Base-by-base conservation (phyloP, 306 rosid genomes). In the Pyrus pyrifolia region DNA sequence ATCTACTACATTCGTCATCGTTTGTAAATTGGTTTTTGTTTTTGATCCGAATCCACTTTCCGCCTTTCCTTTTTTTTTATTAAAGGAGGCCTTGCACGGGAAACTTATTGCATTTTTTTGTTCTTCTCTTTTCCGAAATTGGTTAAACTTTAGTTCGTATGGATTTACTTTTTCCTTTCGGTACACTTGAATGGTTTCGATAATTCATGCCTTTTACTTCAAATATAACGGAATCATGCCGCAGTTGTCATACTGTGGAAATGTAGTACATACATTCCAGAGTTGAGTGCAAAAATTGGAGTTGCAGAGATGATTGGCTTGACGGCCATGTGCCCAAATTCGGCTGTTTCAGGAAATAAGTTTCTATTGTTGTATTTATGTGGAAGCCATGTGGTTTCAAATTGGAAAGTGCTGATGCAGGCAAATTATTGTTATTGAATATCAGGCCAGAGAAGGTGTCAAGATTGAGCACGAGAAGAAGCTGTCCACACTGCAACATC, bases 381-480 rank as follows among this genome's bases (percentile, higher is more conserved):
- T 80, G 46, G 63, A 79, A 74, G 59, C 78, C 59, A 19, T 57
- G 60, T 77, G 79, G 72, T 72, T 67, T 79, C 76, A 67, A 70
- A 71, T 80, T 69, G 30, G n/a, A 6, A 25, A 72, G 74, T 71
- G 71, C 83, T 90, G 72, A 86, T 79, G 60, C 60, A 55, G 76
- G 83, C 67, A 68, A 58, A 78, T 29, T 71, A 72, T 71, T 85
- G 23, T 80, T 59, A 8, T 73, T 79, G 80, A 77, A 76, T 84
- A 65, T 72, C 71, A 96, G 99, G 87, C 88, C 12, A 91, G 99
- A 81, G 99, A 96, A 93, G 86, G 93, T 45, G 87, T 87, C 85
- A 96, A 91, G 93, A 96, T 96, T 67, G 99, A 88, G 64, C 97
- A 89, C 75, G 97, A 91, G 61, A 92, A 89, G 90, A 96, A 96